A percentile compares a stretch with the other conserved stretches of the same genome.
phyloP scores from a whole-genome alignment of 805 yeast species.

The Starmerella stellata region DNA sequence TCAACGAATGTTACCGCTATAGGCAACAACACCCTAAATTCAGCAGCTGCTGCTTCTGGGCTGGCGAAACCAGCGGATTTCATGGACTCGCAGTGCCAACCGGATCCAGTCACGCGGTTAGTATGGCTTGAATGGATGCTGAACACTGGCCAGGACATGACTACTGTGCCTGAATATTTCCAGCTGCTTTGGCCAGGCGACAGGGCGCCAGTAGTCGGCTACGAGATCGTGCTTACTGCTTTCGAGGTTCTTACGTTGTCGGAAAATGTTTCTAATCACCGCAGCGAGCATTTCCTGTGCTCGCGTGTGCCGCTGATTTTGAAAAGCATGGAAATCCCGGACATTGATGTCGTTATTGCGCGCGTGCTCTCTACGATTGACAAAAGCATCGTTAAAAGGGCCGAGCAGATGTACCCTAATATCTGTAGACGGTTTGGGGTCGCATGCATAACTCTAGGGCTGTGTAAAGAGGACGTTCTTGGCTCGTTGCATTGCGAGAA shows the following conservation, averaged over 20 bases:
- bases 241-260: constrained; percentile 25
- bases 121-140: constrained; percentile 18
- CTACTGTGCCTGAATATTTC: constrained; percentile 2
- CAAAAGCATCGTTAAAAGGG: constrained; percentile 13
- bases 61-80: too few species aligned
- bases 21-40: not conserved
- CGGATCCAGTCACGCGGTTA: constrained; percentile 13
- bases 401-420: constrained; percentile 10
- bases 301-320: constrained; percentile 33
- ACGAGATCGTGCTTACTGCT: constrained; percentile 29
- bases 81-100: not conserved
- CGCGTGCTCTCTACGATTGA: constrained; percentile 18
- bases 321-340: constrained; percentile 13
- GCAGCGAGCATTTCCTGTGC: constrained; percentile 28
- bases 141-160: constrained; percentile 8
- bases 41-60: not conserved
- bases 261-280: constrained; percentile 21
- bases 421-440: constrained; percentile 10
- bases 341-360: constrained; percentile 23
- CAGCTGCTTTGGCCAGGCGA: constrained; percentile 19
- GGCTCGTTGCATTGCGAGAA: constrained; percentile 12
- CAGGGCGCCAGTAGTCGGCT: constrained; percentile 17
- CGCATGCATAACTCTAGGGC: constrained; percentile 14
- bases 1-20: not conserved
- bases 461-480: constrained; percentile 16